phyloP scores from a whole-genome alignment of 768 basidiomycete genomes.

The Russula ochroleuca region DNA sequence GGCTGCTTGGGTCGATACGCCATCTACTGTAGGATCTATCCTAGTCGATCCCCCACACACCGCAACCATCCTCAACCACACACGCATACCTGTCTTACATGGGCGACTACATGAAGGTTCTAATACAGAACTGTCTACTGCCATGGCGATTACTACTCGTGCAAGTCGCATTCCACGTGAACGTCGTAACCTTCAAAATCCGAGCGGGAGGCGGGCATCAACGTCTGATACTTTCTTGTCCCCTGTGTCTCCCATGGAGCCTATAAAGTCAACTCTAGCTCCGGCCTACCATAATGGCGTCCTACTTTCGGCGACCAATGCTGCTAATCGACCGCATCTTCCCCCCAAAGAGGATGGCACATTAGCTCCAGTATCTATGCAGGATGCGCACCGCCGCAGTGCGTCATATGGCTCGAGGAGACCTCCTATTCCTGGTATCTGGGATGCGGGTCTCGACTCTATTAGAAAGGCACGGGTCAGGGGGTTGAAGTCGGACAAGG shows the following conservation, averaged over 20 bases:
- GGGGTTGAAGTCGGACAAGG: slow-evolving; percentile 19
- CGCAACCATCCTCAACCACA: slow-evolving; percentile 25
- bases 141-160: slow-evolving; percentile 6
- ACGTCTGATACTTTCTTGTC: background rate
- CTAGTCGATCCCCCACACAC: slow-evolving; percentile 23
- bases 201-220: background rate
- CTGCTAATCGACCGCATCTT: background rate
- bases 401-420: slow-evolving; percentile 14
- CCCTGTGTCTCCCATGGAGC: background rate
- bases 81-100: slow-evolving; percentile 18
- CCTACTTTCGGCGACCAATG: slow-evolving; percentile 5
- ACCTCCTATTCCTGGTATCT: background rate
- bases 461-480: background rate
- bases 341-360: background rate
- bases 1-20: slow-evolving; percentile 3
- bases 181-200: slow-evolving; percentile 19
- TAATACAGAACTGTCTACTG: slow-evolving; percentile 2
- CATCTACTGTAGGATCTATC: slow-evolving; percentile 25
- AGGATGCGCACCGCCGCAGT: slow-evolving; percentile 18
- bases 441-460: background rate
- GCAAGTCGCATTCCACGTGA: slow-evolving; percentile 20
- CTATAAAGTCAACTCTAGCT: background rate
- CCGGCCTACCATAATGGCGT: background rate
- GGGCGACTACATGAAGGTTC: slow-evolving; percentile 1
- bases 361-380: background rate